Evolutionary conservation across 768 basidiomycete species (phyloP).

Genomic region (Amanita brunnescens): DNA sequence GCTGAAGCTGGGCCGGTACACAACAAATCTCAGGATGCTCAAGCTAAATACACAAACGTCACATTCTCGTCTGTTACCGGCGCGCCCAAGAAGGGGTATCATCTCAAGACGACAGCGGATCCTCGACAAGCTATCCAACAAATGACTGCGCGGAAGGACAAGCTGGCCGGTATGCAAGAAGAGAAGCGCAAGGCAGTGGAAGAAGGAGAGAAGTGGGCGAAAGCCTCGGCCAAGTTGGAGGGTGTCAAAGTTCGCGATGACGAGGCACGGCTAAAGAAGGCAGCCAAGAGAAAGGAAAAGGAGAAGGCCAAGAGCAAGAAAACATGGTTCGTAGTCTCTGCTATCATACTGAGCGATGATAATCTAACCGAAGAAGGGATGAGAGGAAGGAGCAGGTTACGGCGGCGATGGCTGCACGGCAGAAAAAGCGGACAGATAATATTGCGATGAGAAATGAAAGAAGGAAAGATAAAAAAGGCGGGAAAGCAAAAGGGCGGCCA

Average conservation of each 20-base stretch:
- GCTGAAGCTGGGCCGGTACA: conserved; percentile 33
- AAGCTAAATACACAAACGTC: conserved; percentile 48
- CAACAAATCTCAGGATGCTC: conserved; percentile 21
- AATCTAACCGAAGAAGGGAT: no score
- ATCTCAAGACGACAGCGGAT: conserved; percentile 66
- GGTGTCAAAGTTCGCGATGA: conserved; percentile 92
- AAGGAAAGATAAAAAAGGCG: conserved; percentile 60
- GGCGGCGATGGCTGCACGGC: conserved; percentile 70
- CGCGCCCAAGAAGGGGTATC: conserved; percentile 38
- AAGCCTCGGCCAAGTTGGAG: conserved; percentile 79
- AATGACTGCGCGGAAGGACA: conserved; percentile 67
- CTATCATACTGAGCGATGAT: no score
- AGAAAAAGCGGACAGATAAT: conserved; percentile 89
- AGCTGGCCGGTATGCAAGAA: conserved; percentile 66
- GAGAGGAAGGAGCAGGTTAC: conserved; percentile 76
- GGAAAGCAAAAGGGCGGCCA: conserved; percentile 57
- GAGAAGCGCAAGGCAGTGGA: conserved; percentile 76
- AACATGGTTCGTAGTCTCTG: conserved; percentile 68
- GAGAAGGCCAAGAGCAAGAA: conserved; percentile 79
- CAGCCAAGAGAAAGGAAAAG: conserved; percentile 87
- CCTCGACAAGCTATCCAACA: conserved; percentile 82
- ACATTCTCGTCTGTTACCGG: conserved; percentile 60
- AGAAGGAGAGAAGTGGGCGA: conserved; percentile 84
- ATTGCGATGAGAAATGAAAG: conserved; percentile 81
- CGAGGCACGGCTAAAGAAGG: conserved; percentile 80